Conservation (phyloP, 176 grass and related monocot genomes). For the Rhipidocladum racemiflorum region DNA sequence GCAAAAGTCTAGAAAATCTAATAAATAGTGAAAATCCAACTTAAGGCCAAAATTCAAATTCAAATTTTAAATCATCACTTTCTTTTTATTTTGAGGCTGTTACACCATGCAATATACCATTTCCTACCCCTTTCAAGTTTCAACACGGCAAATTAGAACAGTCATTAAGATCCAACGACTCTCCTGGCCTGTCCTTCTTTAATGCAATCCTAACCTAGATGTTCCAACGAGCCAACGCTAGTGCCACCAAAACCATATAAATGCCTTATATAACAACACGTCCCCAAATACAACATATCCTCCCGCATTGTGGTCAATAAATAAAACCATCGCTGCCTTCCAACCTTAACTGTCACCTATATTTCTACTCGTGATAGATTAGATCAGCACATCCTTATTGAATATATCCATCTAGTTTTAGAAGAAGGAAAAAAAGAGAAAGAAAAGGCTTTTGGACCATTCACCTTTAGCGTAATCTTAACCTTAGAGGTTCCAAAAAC, state of each 20-base stretch:
- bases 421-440: too few relatives aligned
- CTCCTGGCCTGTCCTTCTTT: background rate
- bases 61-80: too few relatives aligned
- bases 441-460: background rate
- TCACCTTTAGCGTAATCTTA: background rate
- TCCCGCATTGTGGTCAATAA: background rate
- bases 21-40: too few relatives aligned
- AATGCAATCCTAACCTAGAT: background rate
- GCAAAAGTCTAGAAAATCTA: too few relatives aligned
- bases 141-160: background rate
- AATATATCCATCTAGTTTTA: background rate
- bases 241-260: background rate
- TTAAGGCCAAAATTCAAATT: too few relatives aligned
- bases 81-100: too few relatives aligned
- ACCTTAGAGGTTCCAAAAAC: background rate
- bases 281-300: background rate
- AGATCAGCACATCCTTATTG: background rate
- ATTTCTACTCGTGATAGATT: background rate
- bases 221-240: background rate
- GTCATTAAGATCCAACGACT: background rate
- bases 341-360: background rate
- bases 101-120: too few relatives aligned
- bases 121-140: background rate
- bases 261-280: background rate
- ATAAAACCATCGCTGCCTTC: background rate